Conservation (phyloP, 2,329 filamentous ascomycete species). For the Alternaria brassicicola region DNA sequence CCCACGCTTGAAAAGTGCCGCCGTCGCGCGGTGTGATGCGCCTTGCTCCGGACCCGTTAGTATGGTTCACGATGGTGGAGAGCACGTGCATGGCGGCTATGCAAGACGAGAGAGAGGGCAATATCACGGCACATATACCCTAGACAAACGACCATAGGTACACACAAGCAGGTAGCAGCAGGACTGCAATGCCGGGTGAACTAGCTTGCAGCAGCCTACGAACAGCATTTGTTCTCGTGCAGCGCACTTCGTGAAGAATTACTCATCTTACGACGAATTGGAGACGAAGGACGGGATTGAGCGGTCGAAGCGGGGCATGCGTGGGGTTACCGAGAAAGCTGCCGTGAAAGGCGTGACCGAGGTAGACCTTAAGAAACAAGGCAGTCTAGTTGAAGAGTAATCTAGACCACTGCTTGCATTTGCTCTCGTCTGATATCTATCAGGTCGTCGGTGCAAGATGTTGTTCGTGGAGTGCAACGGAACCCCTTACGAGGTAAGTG, state of each 20-base stretch:
- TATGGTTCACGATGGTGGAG: background rate
- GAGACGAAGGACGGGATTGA: conserved; percentile 24
- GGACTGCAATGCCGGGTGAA: background rate
- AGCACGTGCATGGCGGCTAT: conserved; percentile 1
- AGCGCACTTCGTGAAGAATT: background rate
- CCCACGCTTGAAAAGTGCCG: background rate
- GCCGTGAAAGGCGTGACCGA: background rate
- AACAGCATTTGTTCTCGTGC: background rate
- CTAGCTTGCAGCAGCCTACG: conserved; percentile 3
- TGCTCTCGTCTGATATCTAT: background rate
- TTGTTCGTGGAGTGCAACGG: conserved; percentile 50
- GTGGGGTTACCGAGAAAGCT: conserved; percentile 7
- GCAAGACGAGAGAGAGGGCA: background rate
- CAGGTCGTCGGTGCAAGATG: conserved; percentile 34
- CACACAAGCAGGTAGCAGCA: background rate
- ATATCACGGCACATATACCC: background rate
- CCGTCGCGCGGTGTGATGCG: conserved; percentile 6
- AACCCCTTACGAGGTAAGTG: conserved; percentile 51
- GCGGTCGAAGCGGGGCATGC: conserved; percentile 22
- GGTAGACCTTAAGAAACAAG: background rate
- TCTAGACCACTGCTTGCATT: background rate
- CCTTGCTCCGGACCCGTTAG: conserved; percentile 7
- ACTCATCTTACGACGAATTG: background rate
- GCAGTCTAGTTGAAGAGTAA: background rate
- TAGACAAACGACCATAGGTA: background rate